A percentile compares a stretch with the other conserved stretches of the same genome.
These are phyloP conservation scores for Podaxis rugospora DNA, from an alignment of 768 basidiomycete species.

Conservation along the genomic window DNA sequence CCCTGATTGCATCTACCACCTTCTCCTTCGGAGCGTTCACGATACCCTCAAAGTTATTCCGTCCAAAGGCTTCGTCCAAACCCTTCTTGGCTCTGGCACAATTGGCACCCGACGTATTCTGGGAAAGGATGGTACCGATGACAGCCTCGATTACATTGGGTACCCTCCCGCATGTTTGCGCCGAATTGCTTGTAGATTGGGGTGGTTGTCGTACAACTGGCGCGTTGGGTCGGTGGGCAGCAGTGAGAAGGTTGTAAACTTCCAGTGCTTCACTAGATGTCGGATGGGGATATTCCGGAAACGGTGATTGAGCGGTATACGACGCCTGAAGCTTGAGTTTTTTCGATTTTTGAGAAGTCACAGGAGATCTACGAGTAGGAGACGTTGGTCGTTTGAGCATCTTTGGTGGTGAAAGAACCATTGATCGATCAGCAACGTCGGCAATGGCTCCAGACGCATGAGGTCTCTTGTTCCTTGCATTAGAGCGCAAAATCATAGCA, in stretches of 20 bases:
- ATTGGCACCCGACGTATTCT: conserved; percentile 51
- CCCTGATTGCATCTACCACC: conserved; percentile 47
- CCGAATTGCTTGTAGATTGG: conserved; percentile 29
- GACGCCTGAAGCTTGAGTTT: conserved; percentile 47
- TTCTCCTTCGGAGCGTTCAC: conserved; percentile 34
- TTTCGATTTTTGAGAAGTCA: conserved; percentile 23
- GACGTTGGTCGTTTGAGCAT: neutral
- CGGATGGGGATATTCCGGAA: conserved; percentile 39
- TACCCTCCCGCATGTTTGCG: conserved; percentile 39
- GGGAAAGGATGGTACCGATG: conserved; percentile 56
- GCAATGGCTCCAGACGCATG: neutral
- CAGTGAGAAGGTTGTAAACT: conserved; percentile 37
- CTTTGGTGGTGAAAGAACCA: neutral
- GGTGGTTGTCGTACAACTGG: conserved; percentile 23
- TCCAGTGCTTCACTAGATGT: conserved; percentile 36
- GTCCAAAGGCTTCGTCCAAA: conserved; percentile 45
- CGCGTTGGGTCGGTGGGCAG: conserved; percentile 29
- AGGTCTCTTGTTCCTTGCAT: neutral
- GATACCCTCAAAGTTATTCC: conserved; percentile 46
- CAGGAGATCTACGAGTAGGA: neutral
- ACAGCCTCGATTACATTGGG: conserved; percentile 55
- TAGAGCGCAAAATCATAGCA: neutral
- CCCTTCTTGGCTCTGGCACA: conserved; percentile 44
- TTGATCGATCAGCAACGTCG: conserved; percentile 7
- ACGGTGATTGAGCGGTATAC: conserved; percentile 40